Evolutionary conservation across 108 stramenopile species (phyloP), one percentile per base, ranked within the genome.

Genomic region (Nitzschia sp.): DNA sequence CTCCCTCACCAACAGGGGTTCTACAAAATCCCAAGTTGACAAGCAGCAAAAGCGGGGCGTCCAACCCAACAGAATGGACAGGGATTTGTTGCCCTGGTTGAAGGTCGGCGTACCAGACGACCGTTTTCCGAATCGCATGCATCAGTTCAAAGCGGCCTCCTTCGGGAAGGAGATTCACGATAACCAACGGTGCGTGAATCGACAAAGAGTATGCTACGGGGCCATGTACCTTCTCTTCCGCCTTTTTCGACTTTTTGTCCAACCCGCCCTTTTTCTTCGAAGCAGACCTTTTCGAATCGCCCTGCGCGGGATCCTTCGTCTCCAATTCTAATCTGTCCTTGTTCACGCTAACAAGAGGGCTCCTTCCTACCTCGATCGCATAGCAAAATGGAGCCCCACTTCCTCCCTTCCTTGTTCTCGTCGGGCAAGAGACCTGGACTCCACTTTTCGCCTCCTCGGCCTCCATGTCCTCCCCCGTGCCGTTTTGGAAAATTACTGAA

Each of bases 161-260:
- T 62, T 91, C 82, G 19, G 97, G 96, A 28, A 98, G 74, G 25
- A 98, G 77, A 78, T 98, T 98, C 64, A 92, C 91, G 42, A 98
- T 81, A n/a, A 98, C 88, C 27, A 98, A 79, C 1, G 97, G 96
- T 19, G 97, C 89, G 68, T 97, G 93, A 54, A 98, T 75, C 27
- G 92, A 61, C 28, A 98, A 66, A 1, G 82, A 86, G 65, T 96
- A 98, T 27, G 91, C 81, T 0, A 98, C 83, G 29, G 93, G 93
- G 18, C 77, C 77, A 70, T 95, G 93, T 15, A 74, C 61, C 23
- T 64, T 54, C 25, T 74, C 70, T 48, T 68, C 26, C 36, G 17
- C 2, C 30, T 71, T 65, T 6, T 55, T 45, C 70, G 51, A 5
- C 29, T 59, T 62, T 53, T 26, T 45, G 27, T 68, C 54, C 18